Evolutionary conservation across 2,329 filamentous ascomycete genomes (phyloP).

Genomic region (Triangularia setosa): DNA sequence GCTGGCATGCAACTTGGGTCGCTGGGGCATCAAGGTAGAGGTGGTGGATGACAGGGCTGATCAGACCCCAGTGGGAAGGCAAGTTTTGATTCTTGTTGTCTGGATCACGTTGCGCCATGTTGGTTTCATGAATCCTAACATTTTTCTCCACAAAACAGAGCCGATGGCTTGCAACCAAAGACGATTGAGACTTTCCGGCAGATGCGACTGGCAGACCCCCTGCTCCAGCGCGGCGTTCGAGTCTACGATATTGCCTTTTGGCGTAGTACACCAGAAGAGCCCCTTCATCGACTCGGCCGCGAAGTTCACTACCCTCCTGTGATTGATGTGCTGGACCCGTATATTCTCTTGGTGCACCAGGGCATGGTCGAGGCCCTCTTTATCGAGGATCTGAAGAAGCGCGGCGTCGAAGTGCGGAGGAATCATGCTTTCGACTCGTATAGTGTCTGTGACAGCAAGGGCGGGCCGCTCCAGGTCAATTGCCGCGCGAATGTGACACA

Average conservation of each 20-base stretch:
- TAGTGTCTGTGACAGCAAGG: slow-evolving; percentile 40
- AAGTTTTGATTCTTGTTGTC: slow-evolving; percentile 11
- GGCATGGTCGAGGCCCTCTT: slow-evolving; percentile 72
- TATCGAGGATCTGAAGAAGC: slow-evolving; percentile 62
- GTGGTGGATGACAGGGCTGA: slow-evolving; percentile 67
- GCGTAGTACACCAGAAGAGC: slow-evolving; percentile 49
- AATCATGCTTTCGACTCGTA: slow-evolving; percentile 62
- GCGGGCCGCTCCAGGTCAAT: slow-evolving; percentile 46
- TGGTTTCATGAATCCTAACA: background rate
- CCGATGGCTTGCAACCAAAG: slow-evolving; percentile 73
- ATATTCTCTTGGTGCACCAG: slow-evolving; percentile 62
- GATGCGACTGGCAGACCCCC: slow-evolving; percentile 65
- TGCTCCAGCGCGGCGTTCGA: slow-evolving; percentile 63
- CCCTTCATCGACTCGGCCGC: slow-evolving; percentile 58
- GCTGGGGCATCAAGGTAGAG: slow-evolving; percentile 62
- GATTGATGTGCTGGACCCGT: slow-evolving; percentile 55
- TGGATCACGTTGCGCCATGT: background rate
- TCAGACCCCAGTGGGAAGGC: slow-evolving; percentile 64
- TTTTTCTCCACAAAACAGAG: slow-evolving; percentile 38
- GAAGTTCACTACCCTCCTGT: slow-evolving; percentile 65
- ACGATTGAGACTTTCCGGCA: slow-evolving; percentile 74
- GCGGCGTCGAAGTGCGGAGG: slow-evolving; percentile 59
- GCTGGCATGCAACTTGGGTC: slow-evolving; percentile 53
- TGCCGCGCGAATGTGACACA: slow-evolving; percentile 50
- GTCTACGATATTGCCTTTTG: slow-evolving; percentile 75